A percentile compares a stretch with the other conserved stretches of the same genome.
Evolutionary conservation across 2,329 filamentous ascomycete species (phyloP).

Genomic region (Pochonia chlamydosporia): DNA sequence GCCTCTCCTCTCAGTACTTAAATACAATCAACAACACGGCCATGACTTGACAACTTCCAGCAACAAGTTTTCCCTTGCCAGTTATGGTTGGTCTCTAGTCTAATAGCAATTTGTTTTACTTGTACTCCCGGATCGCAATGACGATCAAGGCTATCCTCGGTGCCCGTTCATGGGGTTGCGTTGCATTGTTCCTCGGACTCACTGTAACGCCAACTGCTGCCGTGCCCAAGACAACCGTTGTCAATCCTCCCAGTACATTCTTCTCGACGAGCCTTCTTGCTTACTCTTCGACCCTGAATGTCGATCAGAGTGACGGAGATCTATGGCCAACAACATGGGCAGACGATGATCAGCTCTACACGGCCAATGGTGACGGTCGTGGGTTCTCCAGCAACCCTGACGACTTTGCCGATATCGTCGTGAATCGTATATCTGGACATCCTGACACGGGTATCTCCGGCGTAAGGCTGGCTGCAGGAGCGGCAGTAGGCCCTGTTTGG

Average conservation of each 20-base stretch:
- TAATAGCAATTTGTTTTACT: too few relatives aligned
- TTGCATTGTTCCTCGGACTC: too few relatives aligned
- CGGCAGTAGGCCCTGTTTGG: constrained; percentile 2
- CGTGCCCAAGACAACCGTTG: background rate
- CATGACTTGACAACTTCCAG: too few relatives aligned
- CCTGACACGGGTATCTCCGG: constrained; percentile 4
- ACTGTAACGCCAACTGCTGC: too few relatives aligned
- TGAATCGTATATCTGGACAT: constrained; percentile 3
- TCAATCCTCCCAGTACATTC: background rate
- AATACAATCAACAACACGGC: too few relatives aligned
- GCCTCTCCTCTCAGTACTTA: too few relatives aligned
- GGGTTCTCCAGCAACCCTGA: constrained; percentile 4
- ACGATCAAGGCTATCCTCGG: too few relatives aligned
- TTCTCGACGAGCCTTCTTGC: background rate
- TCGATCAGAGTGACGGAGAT: constrained; percentile 3
- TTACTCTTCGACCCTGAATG: background rate
- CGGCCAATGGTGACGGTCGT: constrained; percentile 2
- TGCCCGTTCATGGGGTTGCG: too few relatives aligned
- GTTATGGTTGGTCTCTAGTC: too few relatives aligned
- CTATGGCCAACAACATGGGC: constrained; percentile 6
- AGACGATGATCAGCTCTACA: constrained; percentile 7
- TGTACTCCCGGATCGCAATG: too few relatives aligned
- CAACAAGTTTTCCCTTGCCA: too few relatives aligned
- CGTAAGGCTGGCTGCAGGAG: background rate
- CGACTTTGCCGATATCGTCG: constrained; percentile 5